Conservation (phyloP, 345 rosid species). For the Eucalyptus albens region DNA sequence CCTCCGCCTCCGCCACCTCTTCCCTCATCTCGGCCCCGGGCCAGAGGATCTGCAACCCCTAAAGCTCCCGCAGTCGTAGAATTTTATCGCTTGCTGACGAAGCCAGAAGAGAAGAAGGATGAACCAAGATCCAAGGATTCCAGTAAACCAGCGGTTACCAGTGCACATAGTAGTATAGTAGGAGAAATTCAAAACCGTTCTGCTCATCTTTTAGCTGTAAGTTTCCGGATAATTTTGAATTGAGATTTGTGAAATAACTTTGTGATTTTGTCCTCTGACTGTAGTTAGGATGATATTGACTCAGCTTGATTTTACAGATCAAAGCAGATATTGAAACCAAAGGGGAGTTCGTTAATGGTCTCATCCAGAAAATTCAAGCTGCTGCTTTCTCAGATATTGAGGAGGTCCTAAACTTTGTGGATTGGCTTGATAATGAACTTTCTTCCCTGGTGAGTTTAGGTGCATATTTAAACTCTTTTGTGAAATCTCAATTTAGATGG, state of each 20-base stretch:
- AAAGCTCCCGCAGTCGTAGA: slow-evolving; percentile 38
- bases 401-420: slow-evolving; percentile 64
- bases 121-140: slow-evolving; percentile 9
- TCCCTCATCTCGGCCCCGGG: slow-evolving; percentile 32
- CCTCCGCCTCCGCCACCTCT: slow-evolving; percentile 65
- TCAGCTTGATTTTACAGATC: slow-evolving; percentile 29
- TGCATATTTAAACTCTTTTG: neutral
- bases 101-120: slow-evolving; percentile 37
- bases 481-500: neutral
- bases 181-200: slow-evolving; percentile 95
- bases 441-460: neutral
- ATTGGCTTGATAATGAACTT: slow-evolving; percentile 50
- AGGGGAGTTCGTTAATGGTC: slow-evolving; percentile 62
- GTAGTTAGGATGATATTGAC: neutral
- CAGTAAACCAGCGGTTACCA: slow-evolving; percentile 16
- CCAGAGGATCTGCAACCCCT: slow-evolving; percentile 31
- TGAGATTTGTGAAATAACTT: neutral
- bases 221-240: neutral
- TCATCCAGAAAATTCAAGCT: slow-evolving; percentile 55
- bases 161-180: slow-evolving; percentile 67
- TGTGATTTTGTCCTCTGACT: neutral
- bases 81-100: slow-evolving; percentile 27
- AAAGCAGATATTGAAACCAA: slow-evolving; percentile 78
- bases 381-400: slow-evolving; percentile 60
- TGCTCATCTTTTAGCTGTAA: slow-evolving; percentile 74